Base-by-base conservation (phyloP, 208 protist species). In the Crithidia brevicula region DNA sequence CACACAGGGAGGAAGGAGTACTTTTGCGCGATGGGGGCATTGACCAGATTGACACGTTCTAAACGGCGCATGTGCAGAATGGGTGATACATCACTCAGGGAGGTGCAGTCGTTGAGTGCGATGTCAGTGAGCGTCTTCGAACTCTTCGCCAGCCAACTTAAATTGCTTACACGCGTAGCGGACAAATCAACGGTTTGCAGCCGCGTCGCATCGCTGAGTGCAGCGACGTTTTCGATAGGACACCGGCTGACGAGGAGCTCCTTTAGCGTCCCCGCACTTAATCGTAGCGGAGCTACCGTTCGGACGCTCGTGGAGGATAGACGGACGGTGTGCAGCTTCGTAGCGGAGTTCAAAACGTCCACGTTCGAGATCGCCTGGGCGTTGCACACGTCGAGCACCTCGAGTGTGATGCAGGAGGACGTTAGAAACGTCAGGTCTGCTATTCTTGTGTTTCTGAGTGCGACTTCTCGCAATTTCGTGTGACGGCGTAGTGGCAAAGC, bases 271-370 rank as follows among this genome's bases (percentile, higher is more conserved):
- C 25, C 6, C 9, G 18, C 27, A 28, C 42, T 38, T n/a, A 28
- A 0, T 4, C 28, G 28, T 15, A 63, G 58, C 43, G 58, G 30
- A 4, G 7, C 27, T 4, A 63, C 2, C 11, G 25, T 20, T 4
- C 30, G 23, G 20, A 52, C 40, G 3, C 16, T 10, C 1, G 56
- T 62, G 2, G 2, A 20, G 22, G 40, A 50, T 16, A 62, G 40
- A 5, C 40, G 27, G 25, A 62, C 40, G 13, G 56, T 50, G 40
- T 36, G 56, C 56, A 62, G 27, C 40, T 36, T 62, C 18, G n/a
- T 62, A 5, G 56, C 56, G 11, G 1, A 15, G 10, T 15, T 6
- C 40, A 62, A n/a, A 13, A 36, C 20, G 2, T 62, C 40, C 2
- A 50, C 16, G 56, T 13, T 62, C 3, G 0, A 16, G 27, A 62